These are phyloP conservation scores for Stemphylium lycopersici DNA, from an alignment of 2,329 filamentous ascomycete species.

Conservation along the genomic window DNA sequence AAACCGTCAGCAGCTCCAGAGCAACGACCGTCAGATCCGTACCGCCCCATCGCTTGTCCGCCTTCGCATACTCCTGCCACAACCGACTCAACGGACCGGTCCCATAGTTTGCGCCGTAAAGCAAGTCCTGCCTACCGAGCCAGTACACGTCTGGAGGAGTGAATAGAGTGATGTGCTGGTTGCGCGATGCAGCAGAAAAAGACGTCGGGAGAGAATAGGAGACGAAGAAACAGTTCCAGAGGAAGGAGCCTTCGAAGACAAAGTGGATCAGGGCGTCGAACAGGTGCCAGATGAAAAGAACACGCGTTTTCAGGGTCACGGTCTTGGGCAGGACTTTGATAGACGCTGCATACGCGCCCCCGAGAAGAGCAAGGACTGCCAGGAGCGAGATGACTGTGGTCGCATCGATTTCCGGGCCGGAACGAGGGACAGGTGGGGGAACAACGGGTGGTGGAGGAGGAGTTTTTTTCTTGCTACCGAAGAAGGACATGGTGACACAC, in stretches of 20 bases:
- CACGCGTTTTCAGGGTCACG: slow-evolving; percentile 65
- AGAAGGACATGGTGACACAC: slow-evolving; percentile 21
- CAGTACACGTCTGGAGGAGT: slow-evolving; percentile 59
- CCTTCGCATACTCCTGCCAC: slow-evolving; percentile 71
- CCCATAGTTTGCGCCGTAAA: slow-evolving; percentile 67
- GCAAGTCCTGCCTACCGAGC: slow-evolving; percentile 58
- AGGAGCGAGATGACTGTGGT: slow-evolving; percentile 63
- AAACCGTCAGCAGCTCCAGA: slow-evolving; percentile 66
- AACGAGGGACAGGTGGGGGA: slow-evolving; percentile 62
- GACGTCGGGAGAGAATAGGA: slow-evolving; percentile 55
- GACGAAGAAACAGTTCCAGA: slow-evolving; percentile 92
- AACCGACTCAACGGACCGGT: slow-evolving; percentile 59
- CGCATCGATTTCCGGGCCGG: slow-evolving; percentile 49
- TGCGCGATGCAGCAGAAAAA: slow-evolving; percentile 35
- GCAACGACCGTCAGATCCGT: slow-evolving; percentile 65
- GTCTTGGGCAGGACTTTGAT: slow-evolving; percentile 58
- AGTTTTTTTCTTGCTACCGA: slow-evolving; percentile 28
- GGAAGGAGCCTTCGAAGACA: slow-evolving; percentile 86
- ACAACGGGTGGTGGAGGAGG: slow-evolving; percentile 62
- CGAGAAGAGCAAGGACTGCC: slow-evolving; percentile 61
- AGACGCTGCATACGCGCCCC: slow-evolving; percentile 59
- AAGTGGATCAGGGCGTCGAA: slow-evolving; percentile 93
- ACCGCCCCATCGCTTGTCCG: slow-evolving; percentile 65
- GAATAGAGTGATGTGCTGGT: slow-evolving; percentile 46
- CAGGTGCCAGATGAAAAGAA: slow-evolving; percentile 92